Evolutionary conservation across 495 filamentous ascomycete genomes (phyloP).

Genomic region (Rhizodiscina lignyota): DNA sequence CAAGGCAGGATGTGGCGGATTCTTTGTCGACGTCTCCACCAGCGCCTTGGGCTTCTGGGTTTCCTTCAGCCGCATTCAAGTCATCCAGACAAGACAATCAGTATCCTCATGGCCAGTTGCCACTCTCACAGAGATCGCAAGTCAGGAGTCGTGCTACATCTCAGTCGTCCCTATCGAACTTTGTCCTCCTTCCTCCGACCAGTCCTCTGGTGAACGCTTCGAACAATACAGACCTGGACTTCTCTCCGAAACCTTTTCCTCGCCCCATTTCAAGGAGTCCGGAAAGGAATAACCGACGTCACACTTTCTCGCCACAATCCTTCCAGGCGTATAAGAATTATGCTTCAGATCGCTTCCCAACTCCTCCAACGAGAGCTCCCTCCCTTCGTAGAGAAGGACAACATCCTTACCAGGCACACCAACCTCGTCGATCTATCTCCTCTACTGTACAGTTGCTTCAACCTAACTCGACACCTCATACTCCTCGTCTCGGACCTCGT

Average conservation of each 20-base stretch:
- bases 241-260: conserved; percentile 28
- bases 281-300: conserved; percentile 34
- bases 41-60: conserved; percentile 20
- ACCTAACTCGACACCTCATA: conserved; percentile 32
- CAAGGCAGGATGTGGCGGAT: not conserved
- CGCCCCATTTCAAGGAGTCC: conserved; percentile 19
- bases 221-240: conserved; percentile 69
- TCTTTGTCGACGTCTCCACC: conserved; percentile 20
- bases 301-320: conserved; percentile 43
- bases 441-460: conserved; percentile 37
- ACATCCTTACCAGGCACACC: conserved; percentile 48
- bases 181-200: conserved; percentile 73
- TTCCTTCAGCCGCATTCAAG: conserved; percentile 17
- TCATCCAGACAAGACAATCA: conserved; percentile 4
- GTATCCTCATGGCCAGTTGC: conserved; percentile 2
- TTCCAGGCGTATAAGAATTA: conserved; percentile 19
- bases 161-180: conserved; percentile 61
- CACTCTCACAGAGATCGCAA: conserved; percentile 2
- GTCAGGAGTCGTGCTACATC: conserved; percentile 37
- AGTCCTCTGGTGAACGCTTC: conserved; percentile 85
- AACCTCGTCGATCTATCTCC: conserved; percentile 51
- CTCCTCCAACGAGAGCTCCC: no score
- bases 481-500: conserved; percentile 37
- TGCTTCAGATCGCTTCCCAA: conserved; percentile 20
- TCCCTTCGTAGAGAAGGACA: no score